Evolutionary conservation across 1,139 yeast genomes (phyloP).

Genomic region (Candida tetrigidarum): DNA sequence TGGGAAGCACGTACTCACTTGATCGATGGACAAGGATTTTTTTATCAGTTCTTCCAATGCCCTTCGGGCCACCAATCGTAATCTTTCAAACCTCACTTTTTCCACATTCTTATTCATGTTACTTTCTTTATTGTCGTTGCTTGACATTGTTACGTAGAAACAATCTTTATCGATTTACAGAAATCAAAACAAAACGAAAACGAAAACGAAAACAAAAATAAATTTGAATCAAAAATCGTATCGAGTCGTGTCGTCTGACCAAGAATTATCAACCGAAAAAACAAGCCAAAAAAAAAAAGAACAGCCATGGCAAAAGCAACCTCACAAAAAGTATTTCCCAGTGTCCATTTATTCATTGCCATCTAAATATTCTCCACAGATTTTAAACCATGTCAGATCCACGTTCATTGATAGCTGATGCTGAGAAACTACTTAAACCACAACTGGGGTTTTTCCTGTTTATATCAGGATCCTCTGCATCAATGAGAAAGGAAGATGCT

Average conservation of each 20-base stretch:
- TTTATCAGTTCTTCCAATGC: slow-evolving; percentile 70
- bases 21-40: slow-evolving; percentile 61
- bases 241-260: slow-evolving; percentile 2
- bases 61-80: slow-evolving; percentile 59
- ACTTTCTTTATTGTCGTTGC: neutral
- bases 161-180: too few species aligned
- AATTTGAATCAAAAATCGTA: neutral
- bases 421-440: slow-evolving; percentile 57
- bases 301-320: neutral
- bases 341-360: slow-evolving; percentile 1
- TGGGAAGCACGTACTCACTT: slow-evolving; percentile 71
- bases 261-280: slow-evolving; percentile 1
- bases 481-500: slow-evolving; percentile 84
- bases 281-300: neutral
- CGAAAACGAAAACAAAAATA: neutral
- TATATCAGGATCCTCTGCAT: slow-evolving; percentile 69
- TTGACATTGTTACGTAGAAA: too few species aligned
- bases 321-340: neutral
- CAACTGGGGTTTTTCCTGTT: slow-evolving; percentile 74
- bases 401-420: slow-evolving; percentile 43
- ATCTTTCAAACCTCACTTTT: slow-evolving; percentile 55
- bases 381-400: slow-evolving; percentile 41
- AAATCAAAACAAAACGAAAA: slow-evolving; percentile 2
- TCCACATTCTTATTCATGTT: too few species aligned
- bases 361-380: neutral